Evolutionary conservation across 1,139 yeast species (phyloP).

Genomic region (Pichia norvegensis): DNA sequence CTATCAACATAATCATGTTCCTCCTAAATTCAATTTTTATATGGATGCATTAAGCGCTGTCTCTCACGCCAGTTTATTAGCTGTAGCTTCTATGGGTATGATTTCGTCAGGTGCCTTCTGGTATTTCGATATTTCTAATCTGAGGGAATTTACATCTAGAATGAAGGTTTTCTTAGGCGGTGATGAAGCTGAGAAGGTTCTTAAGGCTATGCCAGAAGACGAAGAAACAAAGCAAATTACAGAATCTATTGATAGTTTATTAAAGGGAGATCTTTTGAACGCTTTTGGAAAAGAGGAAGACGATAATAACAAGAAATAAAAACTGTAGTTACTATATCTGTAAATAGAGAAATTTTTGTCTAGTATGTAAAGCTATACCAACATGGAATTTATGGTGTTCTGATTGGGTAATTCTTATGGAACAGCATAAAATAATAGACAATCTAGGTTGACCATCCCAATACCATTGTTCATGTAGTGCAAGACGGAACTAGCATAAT

Average conservation of each 20-base stretch:
- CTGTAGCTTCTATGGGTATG: conserved; percentile 69
- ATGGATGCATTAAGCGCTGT: conserved; percentile 86
- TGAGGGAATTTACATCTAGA: conserved; percentile 63
- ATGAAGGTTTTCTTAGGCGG: conserved; percentile 69
- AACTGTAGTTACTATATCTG: background rate
- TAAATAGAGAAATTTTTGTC: too few relatives aligned
- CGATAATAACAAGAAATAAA: background rate
- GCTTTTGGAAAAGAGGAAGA: conserved; percentile 5
- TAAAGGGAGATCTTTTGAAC: conserved; percentile 12
- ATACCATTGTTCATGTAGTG: too few relatives aligned
- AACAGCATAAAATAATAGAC: too few relatives aligned
- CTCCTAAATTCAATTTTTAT: conserved; percentile 73
- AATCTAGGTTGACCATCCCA: too few relatives aligned
- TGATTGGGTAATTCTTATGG: too few relatives aligned
- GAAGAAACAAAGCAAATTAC: conserved; percentile 56
- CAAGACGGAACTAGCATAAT: too few relatives aligned
- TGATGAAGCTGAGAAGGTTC: conserved; percentile 45
- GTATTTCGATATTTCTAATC: conserved; percentile 62
- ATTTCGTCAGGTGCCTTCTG: conserved; percentile 69
- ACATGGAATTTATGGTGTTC: too few relatives aligned
- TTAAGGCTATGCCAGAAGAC: conserved; percentile 51
- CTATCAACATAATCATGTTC: conserved; percentile 81
- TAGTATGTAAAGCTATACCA: too few relatives aligned
- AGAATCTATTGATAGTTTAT: conserved; percentile 15
- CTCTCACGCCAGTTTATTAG: conserved; percentile 68